phyloP scores from a whole-genome alignment of 352 stramenopile species.

The Phytopythium aichiense region DNA sequence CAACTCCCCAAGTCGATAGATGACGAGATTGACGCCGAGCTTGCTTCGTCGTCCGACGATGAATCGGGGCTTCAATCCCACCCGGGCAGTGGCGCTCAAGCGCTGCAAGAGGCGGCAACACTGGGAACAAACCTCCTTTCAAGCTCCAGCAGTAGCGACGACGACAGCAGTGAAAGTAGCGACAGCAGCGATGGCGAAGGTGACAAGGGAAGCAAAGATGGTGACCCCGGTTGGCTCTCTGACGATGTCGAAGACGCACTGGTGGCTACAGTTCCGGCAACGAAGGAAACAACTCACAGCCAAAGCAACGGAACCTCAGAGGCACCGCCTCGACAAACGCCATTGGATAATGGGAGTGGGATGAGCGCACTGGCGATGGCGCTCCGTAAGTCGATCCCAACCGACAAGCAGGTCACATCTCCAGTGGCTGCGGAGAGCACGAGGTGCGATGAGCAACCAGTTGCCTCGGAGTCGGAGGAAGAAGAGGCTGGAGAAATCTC shows the following conservation, averaged over 20 bases:
- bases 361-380: background rate
- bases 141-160: conserved; percentile 23
- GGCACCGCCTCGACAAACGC: background rate
- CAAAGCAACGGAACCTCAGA: too few species aligned
- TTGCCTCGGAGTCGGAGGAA: background rate
- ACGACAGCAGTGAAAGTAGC: conserved; percentile 24
- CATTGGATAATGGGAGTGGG: background rate
- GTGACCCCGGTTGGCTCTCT: background rate
- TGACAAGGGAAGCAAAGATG: conserved; percentile 9
- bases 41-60: conserved; percentile 26
- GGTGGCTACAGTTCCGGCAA: background rate
- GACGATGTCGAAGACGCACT: conserved; percentile 3
- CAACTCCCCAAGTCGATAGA: conserved; percentile 22
- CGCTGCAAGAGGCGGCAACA: background rate
- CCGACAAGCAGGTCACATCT: background rate
- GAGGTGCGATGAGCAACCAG: background rate
- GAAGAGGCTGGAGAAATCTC: background rate
- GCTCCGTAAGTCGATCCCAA: background rate
- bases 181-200: conserved; percentile 27
- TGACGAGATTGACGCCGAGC: conserved; percentile 33
- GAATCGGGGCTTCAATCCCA: conserved; percentile 10
- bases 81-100: background rate
- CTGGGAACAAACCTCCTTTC: background rate
- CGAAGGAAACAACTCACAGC: background rate
- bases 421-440: background rate